Conservation (phyloP, 2,329 filamentous ascomycete genomes). For the Trichoderma sp. region DNA sequence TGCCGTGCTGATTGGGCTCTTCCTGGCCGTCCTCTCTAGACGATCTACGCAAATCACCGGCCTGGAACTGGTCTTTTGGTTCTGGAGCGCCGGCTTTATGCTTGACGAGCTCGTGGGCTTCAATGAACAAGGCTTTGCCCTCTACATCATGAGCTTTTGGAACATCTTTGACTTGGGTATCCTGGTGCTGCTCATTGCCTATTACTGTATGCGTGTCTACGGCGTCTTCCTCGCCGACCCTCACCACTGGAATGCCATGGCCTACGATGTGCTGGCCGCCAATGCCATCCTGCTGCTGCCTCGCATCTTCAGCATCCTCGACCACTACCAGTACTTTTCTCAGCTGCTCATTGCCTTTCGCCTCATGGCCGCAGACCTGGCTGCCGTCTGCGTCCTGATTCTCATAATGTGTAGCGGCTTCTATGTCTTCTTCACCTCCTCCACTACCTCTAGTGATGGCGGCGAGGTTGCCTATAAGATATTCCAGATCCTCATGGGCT, state of each 20-base stretch:
- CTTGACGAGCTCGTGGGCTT: slow-evolving; percentile 93
- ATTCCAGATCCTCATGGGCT: slow-evolving; percentile 94
- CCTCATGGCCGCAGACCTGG: slow-evolving; percentile 86
- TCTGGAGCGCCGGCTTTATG: slow-evolving; percentile 97
- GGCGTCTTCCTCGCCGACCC: slow-evolving; percentile 79
- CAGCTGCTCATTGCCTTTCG: slow-evolving; percentile 91
- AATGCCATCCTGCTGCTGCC: slow-evolving; percentile 88
- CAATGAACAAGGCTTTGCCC: slow-evolving; percentile 91
- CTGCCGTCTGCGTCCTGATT: slow-evolving; percentile 80
- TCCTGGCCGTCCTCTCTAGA: slow-evolving; percentile 74
- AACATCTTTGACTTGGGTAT: slow-evolving; percentile 94
- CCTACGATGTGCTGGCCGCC: slow-evolving; percentile 90
- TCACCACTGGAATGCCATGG: slow-evolving; percentile 72
- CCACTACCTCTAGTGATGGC: slow-evolving; percentile 67
- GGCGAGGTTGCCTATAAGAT: slow-evolving; percentile 80
- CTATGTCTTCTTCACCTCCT: slow-evolving; percentile 89
- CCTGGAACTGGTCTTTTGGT: slow-evolving; percentile 89
- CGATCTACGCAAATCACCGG: slow-evolving; percentile 77
- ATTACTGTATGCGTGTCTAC: slow-evolving; percentile 86
- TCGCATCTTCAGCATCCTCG: slow-evolving; percentile 85
- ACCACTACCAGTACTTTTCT: slow-evolving; percentile 95
- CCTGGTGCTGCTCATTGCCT: slow-evolving; percentile 76
- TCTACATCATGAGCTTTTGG: slow-evolving; percentile 98
- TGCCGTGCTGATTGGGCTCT: slow-evolving; percentile 78
- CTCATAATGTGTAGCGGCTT: slow-evolving; percentile 89